Evolutionary conservation across 2,329 filamentous ascomycete genomes (phyloP).

Genomic region (Fusarium phyllophilum): DNA sequence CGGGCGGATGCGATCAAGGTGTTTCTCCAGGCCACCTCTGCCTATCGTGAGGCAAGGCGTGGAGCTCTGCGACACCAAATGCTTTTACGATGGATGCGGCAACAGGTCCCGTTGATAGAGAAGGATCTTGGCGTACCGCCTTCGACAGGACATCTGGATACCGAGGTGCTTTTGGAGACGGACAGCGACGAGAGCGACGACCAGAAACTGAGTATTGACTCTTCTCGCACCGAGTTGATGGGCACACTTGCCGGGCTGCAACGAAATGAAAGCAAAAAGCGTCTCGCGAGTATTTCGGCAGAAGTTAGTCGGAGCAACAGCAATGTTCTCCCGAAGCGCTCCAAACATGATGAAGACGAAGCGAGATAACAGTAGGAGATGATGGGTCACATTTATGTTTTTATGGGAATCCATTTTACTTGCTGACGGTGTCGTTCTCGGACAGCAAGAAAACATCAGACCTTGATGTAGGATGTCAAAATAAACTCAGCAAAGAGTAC

Average conservation of each 20-base stretch:
- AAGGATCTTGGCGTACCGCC: slow-evolving; percentile 17
- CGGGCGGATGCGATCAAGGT: slow-evolving; percentile 15
- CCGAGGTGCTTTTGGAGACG: neutral
- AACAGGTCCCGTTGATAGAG: slow-evolving; percentile 34
- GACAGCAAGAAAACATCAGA: no score
- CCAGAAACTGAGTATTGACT: neutral
- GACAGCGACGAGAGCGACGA: slow-evolving; percentile 12
- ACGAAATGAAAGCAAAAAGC: slow-evolving; percentile 27
- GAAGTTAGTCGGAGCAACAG: neutral
- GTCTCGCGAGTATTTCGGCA: slow-evolving; percentile 3
- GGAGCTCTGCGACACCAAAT: slow-evolving; percentile 28
- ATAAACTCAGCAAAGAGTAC: no score
- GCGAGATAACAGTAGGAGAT: neutral
- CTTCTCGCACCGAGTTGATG: neutral
- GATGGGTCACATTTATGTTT: neutral
- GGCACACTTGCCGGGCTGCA: neutral
- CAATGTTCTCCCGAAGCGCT: slow-evolving; percentile 11
- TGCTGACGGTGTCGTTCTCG: neutral
- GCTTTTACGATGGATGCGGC: slow-evolving; percentile 33
- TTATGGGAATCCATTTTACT: neutral
- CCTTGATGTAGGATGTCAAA: no score
- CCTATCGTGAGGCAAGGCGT: slow-evolving; percentile 22
- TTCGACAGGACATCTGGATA: neutral
- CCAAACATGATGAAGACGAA: neutral
- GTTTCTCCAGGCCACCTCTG: slow-evolving; percentile 10